Percentiles rank a stretch among this genome's conserved stretches.
phyloP scores from a whole-genome alignment of 148 eudicot genomes.

The Camellia granthamiana region DNA sequence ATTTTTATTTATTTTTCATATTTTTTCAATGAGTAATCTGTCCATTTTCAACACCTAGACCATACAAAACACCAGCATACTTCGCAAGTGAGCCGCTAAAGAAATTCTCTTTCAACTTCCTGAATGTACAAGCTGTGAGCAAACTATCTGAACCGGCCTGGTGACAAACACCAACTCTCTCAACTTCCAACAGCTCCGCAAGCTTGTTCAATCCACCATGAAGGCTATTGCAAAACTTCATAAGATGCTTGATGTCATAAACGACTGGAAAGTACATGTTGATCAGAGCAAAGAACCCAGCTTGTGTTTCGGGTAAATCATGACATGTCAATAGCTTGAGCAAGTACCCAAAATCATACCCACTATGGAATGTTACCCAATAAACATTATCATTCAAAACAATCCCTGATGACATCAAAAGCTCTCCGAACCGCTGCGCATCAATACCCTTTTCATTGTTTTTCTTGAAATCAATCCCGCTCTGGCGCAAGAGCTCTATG shows the following conservation, averaged over 20 bases:
- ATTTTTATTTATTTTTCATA: neutral
- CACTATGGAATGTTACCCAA: slow-evolving; percentile 60
- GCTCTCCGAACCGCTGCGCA: slow-evolving; percentile 47
- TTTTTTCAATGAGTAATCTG: slow-evolving; percentile 14
- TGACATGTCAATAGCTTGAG: slow-evolving; percentile 46
- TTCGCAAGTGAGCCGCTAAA: slow-evolving; percentile 53
- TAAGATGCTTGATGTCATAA: slow-evolving; percentile 54
- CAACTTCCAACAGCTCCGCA: slow-evolving; percentile 56
- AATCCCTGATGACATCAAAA: slow-evolving; percentile 54
- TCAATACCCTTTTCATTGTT: slow-evolving; percentile 45
- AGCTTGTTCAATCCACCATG: slow-evolving; percentile 60
- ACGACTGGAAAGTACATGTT: slow-evolving; percentile 39
- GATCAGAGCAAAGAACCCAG: slow-evolving; percentile 25
- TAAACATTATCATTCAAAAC: slow-evolving; percentile 44
- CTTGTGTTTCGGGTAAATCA: slow-evolving; percentile 44
- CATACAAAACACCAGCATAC: slow-evolving; percentile 58
- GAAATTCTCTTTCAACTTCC: slow-evolving; percentile 52
- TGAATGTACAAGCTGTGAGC: slow-evolving; percentile 54
- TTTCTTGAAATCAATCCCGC: slow-evolving; percentile 50
- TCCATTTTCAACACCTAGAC: slow-evolving; percentile 51
- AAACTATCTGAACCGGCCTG: slow-evolving; percentile 65
- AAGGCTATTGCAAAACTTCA: slow-evolving; percentile 53
- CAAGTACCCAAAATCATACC: slow-evolving; percentile 60
- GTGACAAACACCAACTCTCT: slow-evolving; percentile 51
- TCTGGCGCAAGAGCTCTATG: slow-evolving; percentile 38